Conservation (phyloP, 495 filamentous ascomycete species). For the Talaromyces nanjingensis region DNA sequence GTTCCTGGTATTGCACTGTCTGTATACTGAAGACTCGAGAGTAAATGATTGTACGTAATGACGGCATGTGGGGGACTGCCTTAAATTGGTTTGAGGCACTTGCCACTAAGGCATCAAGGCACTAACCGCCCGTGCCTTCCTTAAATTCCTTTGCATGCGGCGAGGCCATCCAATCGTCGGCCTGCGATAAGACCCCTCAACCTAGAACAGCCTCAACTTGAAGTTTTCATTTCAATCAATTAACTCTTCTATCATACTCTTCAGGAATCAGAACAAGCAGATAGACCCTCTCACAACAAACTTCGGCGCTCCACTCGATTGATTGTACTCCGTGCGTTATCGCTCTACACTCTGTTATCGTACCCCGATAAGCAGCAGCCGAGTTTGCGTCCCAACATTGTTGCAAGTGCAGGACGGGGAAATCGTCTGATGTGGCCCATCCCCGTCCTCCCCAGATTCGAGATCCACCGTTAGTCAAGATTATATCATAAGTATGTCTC, state of each 20-base stretch:
- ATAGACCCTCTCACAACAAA: not conserved
- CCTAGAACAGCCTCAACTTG: not conserved
- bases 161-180: not conserved
- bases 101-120: not conserved
- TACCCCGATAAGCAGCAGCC: not conserved
- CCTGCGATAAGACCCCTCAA: not conserved
- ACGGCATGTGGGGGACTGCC: not conserved
- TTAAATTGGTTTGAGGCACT: not conserved
- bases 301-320: not conserved
- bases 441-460: not conserved
- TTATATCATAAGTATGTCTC: constrained; percentile 26
- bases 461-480: not conserved
- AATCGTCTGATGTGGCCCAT: not conserved
- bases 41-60: not conserved
- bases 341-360: not conserved
- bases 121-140: not conserved
- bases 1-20: not conserved
- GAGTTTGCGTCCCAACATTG: not conserved
- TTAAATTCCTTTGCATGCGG: not conserved
- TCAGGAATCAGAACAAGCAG: not conserved
- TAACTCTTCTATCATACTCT: not conserved
- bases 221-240: not conserved
- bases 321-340: not conserved
- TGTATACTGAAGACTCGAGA: not conserved
- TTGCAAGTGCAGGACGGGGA: not conserved